Percentiles rank a stretch among this genome's conserved stretches.
These are phyloP conservation scores for Pythium vanterpoolii DNA, from an alignment of 352 stramenopile species.

Conservation along the genomic window DNA sequence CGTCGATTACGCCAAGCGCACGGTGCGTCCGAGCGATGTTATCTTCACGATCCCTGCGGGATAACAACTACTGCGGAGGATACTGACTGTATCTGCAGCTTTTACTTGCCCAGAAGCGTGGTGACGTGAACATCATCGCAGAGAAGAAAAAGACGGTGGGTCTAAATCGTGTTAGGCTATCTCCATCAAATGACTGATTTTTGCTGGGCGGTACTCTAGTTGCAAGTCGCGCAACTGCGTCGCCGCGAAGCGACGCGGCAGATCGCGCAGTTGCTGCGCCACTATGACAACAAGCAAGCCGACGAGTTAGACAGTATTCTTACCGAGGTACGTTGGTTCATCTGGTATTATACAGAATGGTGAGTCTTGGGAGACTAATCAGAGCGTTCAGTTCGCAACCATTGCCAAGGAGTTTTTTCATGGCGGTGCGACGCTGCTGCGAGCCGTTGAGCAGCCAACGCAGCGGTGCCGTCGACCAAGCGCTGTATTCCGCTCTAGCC, in stretches of 20 bases:
- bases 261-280: conserved; percentile 25
- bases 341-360: not conserved
- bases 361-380: not conserved
- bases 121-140: conserved; percentile 54
- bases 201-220: conserved; percentile 1
- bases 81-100: too few relatives aligned
- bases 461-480: not conserved
- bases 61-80: too few relatives aligned
- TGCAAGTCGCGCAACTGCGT: conserved; percentile 18
- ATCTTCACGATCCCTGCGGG: too few relatives aligned
- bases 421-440: conserved; percentile 11
- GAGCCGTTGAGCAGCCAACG: not conserved
- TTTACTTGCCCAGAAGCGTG: conserved; percentile 46
- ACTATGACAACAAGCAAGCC: conserved; percentile 25
- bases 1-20: conserved; percentile 69
- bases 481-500: not conserved
- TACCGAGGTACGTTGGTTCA: conserved; percentile 17
- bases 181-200: not conserved
- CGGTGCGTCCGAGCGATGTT: conserved; percentile 22
- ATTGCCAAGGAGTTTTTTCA: conserved; percentile 21
- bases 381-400: conserved; percentile 13
- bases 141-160: conserved; percentile 52
- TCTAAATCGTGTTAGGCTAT: not conserved
- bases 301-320: conserved; percentile 26
- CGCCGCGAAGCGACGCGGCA: conserved; percentile 13